A percentile compares a stretch with the other conserved stretches of the same genome.
Evolutionary conservation across 805 yeast genomes (phyloP).

Genomic region (Pichia rugopelliculosa): DNA sequence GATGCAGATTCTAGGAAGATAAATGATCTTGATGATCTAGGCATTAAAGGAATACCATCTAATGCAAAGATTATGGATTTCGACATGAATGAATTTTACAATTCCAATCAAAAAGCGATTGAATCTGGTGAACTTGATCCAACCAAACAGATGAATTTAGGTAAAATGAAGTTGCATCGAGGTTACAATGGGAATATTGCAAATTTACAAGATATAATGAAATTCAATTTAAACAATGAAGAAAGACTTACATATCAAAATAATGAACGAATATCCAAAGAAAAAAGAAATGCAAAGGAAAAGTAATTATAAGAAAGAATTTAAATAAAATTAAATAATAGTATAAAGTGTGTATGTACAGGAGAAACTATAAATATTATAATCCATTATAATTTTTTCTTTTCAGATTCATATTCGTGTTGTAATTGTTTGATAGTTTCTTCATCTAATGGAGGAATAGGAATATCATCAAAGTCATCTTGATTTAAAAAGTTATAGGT

Average conservation of each 20-base stretch:
- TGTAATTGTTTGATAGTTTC: constrained; percentile 65
- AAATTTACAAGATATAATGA: constrained; percentile 6
- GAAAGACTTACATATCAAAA: constrained; percentile 8
- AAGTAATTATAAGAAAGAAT: background rate
- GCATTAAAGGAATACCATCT: background rate
- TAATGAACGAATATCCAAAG: constrained; percentile 1
- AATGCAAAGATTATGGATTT: constrained; percentile 27
- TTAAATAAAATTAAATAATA: background rate
- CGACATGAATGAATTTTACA: constrained; percentile 32
- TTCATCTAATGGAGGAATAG: constrained; percentile 86
- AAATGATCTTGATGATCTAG: background rate
- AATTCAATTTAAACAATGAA: constrained; percentile 7
- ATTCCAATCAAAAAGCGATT: constrained; percentile 25
- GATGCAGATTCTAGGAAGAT: background rate
- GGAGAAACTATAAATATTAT: background rate
- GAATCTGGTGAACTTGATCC: constrained; percentile 29
- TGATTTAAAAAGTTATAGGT: constrained; percentile 59
- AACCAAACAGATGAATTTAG: constrained; percentile 9
- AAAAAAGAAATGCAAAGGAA: background rate
- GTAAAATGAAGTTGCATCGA: constrained; percentile 5
- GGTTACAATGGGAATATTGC: constrained; percentile 3
- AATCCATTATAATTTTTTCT: constrained; percentile 11
- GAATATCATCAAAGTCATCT: constrained; percentile 87
- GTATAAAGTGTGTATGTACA: background rate
- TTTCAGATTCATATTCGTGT: constrained; percentile 56